These are phyloP conservation scores for Scleroderma bovista DNA, from an alignment of 768 basidiomycete species.

Conservation along the genomic window DNA sequence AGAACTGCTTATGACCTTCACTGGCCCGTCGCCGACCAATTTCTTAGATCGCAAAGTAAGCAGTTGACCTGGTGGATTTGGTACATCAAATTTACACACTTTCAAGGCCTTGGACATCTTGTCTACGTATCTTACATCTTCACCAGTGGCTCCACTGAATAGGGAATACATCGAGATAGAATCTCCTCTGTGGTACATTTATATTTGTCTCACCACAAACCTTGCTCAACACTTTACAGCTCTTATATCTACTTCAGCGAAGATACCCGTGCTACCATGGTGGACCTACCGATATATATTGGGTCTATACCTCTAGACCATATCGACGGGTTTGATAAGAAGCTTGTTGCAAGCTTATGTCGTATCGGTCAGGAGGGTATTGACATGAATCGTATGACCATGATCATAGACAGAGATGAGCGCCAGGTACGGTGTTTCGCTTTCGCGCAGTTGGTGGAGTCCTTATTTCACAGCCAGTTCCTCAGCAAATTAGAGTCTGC, in stretches of 20 bases:
- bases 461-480: constrained; percentile 41
- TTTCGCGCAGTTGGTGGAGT: neutral
- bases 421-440: constrained; percentile 53
- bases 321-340: constrained; percentile 65
- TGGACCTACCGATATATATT: constrained; percentile 72
- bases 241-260: constrained; percentile 84
- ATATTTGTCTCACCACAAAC: neutral
- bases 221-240: constrained; percentile 34
- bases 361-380: constrained; percentile 70
- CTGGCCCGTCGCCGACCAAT: constrained; percentile 69
- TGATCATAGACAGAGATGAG: constrained; percentile 83
- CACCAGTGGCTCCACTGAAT: constrained; percentile 72
- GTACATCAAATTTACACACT: constrained; percentile 4
- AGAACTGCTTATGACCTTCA: constrained; percentile 71
- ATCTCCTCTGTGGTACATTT: constrained; percentile 73
- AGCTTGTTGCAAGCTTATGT: constrained; percentile 61
- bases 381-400: constrained; percentile 85
- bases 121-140: constrained; percentile 84
- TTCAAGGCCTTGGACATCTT: constrained; percentile 77
- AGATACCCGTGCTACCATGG: constrained; percentile 63
- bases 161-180: constrained; percentile 93
- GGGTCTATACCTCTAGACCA: constrained; percentile 81
- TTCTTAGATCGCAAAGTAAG: constrained; percentile 68
- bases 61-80: neutral
- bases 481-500: constrained; percentile 79